phyloP scores from a whole-genome alignment of 192 early-diverging fungal species.

The Dissophora globulifera region DNA sequence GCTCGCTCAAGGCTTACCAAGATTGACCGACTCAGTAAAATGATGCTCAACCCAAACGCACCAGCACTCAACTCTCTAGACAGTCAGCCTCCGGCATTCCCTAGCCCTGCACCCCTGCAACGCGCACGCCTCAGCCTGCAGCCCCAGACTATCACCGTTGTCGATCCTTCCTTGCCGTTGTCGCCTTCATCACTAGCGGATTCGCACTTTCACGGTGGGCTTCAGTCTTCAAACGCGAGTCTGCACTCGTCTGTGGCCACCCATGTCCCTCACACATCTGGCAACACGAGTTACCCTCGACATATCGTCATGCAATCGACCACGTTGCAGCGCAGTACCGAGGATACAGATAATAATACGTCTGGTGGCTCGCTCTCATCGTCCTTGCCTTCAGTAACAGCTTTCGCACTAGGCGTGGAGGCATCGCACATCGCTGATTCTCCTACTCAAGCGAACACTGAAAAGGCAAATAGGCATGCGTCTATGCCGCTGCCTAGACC shows the following conservation, averaged over 20 bases:
- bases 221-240: background rate
- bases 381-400: conserved; percentile 19
- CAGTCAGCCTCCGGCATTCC: background rate
- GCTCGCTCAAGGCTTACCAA: conserved; percentile 36
- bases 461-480: conserved; percentile 26
- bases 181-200: background rate
- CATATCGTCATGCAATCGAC: conserved; percentile 31
- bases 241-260: background rate
- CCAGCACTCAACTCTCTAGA: conserved; percentile 11
- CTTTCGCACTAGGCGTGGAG: conserved; percentile 25
- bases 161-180: background rate
- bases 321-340: conserved; percentile 4
- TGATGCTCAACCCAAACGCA: conserved; percentile 29
- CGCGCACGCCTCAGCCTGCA: conserved; percentile 29
- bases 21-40: conserved; percentile 44
- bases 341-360: background rate
- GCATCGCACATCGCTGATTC: background rate
- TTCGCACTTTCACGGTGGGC: background rate
- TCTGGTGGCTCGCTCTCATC: conserved; percentile 10
- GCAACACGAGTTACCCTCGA: conserved; percentile 15
- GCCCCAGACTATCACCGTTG: conserved; percentile 4
- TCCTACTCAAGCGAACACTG: background rate
- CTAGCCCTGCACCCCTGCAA: conserved; percentile 13
- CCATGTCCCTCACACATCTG: background rate
- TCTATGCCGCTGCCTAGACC: conserved; percentile 44